These are phyloP conservation scores for Saccharomycopsis capsularis DNA, from an alignment of 805 yeast species.

Conservation along the genomic window DNA sequence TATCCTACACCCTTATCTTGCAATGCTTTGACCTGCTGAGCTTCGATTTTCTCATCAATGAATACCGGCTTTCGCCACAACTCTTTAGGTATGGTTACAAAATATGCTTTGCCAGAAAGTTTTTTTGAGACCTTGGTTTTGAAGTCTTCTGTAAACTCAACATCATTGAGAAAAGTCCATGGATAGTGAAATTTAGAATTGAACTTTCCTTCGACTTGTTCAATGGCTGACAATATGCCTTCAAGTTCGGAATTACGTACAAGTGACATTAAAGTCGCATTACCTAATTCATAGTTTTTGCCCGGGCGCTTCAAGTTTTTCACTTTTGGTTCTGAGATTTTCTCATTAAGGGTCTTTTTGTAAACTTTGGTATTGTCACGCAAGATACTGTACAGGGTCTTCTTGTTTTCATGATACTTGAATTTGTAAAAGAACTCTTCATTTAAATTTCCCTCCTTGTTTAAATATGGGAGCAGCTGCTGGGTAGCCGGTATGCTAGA, in stretches of 20 bases:
- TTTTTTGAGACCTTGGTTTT: slow-evolving; percentile 35
- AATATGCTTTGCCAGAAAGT: slow-evolving; percentile 36
- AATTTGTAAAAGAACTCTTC: slow-evolving; percentile 14
- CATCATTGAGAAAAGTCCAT: slow-evolving; percentile 72
- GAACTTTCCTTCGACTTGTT: slow-evolving; percentile 55
- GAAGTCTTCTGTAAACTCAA: slow-evolving; percentile 54
- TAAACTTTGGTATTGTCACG: slow-evolving; percentile 34
- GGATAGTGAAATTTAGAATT: slow-evolving; percentile 71
- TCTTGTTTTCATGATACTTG: slow-evolving; percentile 5
- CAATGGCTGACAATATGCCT: slow-evolving; percentile 45
- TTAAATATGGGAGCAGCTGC: slow-evolving; percentile 2
- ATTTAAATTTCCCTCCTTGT: slow-evolving; percentile 13
- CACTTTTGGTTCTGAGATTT: slow-evolving; percentile 44
- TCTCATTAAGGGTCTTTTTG: slow-evolving; percentile 29
- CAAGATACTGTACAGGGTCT: slow-evolving; percentile 24
- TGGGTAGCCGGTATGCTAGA: too few relatives aligned
- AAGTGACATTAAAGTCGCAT: slow-evolving; percentile 67
- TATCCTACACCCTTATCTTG: slow-evolving; percentile 46
- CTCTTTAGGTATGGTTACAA: slow-evolving; percentile 36
- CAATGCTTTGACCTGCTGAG: slow-evolving; percentile 35
- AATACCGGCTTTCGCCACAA: slow-evolving; percentile 56
- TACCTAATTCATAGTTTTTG: slow-evolving; percentile 37
- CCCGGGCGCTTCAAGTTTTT: slow-evolving; percentile 29
- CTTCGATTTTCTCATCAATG: slow-evolving; percentile 43
- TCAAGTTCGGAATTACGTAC: slow-evolving; percentile 61